These are phyloP conservation scores for Pontederia crassipes DNA, from an alignment of 176 grass and related monocot genomes.

Conservation along the genomic window DNA sequence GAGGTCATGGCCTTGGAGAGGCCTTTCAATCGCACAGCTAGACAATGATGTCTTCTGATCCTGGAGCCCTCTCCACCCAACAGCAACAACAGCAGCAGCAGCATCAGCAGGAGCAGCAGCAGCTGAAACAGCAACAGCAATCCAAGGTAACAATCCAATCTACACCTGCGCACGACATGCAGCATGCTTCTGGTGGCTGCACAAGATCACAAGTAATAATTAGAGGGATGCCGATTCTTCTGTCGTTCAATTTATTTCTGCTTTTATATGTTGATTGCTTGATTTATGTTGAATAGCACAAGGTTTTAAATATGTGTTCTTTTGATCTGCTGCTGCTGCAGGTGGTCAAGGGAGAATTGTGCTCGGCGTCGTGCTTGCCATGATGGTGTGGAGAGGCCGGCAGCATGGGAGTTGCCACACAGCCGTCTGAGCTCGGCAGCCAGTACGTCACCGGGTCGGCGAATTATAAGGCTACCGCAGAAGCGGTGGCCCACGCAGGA, in stretches of 20 bases:
- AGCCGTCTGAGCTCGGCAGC: slow-evolving; percentile 27
- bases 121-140: background rate
- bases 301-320: too few species aligned
- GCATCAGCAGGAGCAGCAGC: too few species aligned
- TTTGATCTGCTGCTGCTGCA: background rate
- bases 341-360: background rate
- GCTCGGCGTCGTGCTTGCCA: background rate
- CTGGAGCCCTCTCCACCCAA: background rate
- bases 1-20: slow-evolving; percentile 15
- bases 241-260: too few species aligned
- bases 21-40: slow-evolving; percentile 38
- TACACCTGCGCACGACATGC: too few species aligned
- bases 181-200: too few species aligned
- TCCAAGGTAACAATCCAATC: background rate
- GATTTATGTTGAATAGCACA: too few species aligned
- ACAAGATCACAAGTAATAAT: too few species aligned
- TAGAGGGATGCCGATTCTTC: too few species aligned
- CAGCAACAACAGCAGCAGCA: too few species aligned
- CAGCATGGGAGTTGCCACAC: slow-evolving; percentile 73
- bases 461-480: background rate
- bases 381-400: slow-evolving; percentile 10
- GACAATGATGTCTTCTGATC: slow-evolving; percentile 75
- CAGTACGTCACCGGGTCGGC: background rate
- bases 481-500: background rate
- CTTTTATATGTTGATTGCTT: too few species aligned